phyloP scores from a whole-genome alignment of 2,329 filamentous ascomycete species.

The Ophiostoma populinum region DNA sequence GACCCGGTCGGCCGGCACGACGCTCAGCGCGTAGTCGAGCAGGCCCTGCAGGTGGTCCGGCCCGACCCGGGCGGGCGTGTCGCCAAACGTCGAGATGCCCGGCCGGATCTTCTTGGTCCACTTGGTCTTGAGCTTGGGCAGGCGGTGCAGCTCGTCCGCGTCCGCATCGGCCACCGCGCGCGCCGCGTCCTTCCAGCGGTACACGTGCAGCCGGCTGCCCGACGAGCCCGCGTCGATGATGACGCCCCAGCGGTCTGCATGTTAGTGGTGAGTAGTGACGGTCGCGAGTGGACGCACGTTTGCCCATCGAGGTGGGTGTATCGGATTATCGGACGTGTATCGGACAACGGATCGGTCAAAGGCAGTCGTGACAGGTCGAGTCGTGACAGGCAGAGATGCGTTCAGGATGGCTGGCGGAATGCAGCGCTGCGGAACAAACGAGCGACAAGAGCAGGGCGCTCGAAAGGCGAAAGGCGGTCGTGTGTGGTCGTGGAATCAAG shows the following conservation, averaged over 20 bases:
- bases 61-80: slow-evolving; percentile 59
- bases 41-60: slow-evolving; percentile 65
- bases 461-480: no score
- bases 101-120: slow-evolving; percentile 93
- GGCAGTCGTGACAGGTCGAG: no score
- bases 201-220: slow-evolving; percentile 86
- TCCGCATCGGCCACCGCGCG: slow-evolving; percentile 43
- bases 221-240: slow-evolving; percentile 97
- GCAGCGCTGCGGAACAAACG: no score
- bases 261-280: background rate
- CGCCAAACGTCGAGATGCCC: slow-evolving; percentile 78
- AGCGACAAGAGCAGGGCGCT: no score
- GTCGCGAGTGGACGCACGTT: background rate
- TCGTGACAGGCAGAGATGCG: no score
- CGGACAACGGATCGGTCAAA: no score
- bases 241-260: slow-evolving; percentile 60
- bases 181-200: slow-evolving; percentile 73
- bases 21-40: slow-evolving; percentile 61
- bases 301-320: no score
- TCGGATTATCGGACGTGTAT: no score
- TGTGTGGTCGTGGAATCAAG: no score
- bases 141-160: slow-evolving; percentile 39
- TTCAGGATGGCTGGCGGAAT: no score
- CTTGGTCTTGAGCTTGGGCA: slow-evolving; percentile 69
- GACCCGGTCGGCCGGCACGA: slow-evolving; percentile 61